Evolutionary conservation across 129 eudicot genomes (phyloP), one percentile per base, ranked within the genome.

Genomic region (Helianthus tuberosus): DNA sequence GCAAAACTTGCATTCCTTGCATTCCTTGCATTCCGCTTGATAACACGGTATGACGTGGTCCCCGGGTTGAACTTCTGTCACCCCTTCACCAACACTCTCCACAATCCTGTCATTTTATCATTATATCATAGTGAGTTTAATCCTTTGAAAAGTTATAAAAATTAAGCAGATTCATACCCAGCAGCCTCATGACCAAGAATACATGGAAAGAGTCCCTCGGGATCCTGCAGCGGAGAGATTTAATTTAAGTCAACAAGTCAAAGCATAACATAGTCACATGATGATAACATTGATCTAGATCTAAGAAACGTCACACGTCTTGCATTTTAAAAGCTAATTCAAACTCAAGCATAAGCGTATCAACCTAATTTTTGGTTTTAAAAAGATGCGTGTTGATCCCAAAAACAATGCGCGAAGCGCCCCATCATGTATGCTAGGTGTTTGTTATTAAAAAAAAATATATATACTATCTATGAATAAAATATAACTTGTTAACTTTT

Each of bases 121-220:
- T 64, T 13, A 68, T 2, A 72, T 43, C 47, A 43, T 23, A 58
- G 55, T n/a, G 41, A 53, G 11, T 54, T 1, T 27, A 8, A 53
- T 2, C 13, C 64, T 14, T 80, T 20, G 46, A 46, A 23, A 36
- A 23, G 41, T 64, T n/a, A 16, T 49, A 64, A 43, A 15, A 32
- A 11, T 32, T 3, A 6, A 1, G 14, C 5, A 13, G 63, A 67
- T 68, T 68, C 84, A 47, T 84, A 89, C 98, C 99, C 99, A 4
- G 99, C 97, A 82, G 99, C 99, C 78, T 95, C 99, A 54, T 95
- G 99, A 78, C 99, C 99, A 74, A 95, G 97, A 82, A 95, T 87
- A 69, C 99, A 95, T 1, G 99, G 99, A 75, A 95, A 95, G 62
- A 95, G 96, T 73, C 99, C 99, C 80, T 95, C 99, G 7, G 99